These are phyloP conservation scores for Parastagonospora avenae DNA, from an alignment of 2,329 filamentous ascomycete genomes.

Conservation along the genomic window DNA sequence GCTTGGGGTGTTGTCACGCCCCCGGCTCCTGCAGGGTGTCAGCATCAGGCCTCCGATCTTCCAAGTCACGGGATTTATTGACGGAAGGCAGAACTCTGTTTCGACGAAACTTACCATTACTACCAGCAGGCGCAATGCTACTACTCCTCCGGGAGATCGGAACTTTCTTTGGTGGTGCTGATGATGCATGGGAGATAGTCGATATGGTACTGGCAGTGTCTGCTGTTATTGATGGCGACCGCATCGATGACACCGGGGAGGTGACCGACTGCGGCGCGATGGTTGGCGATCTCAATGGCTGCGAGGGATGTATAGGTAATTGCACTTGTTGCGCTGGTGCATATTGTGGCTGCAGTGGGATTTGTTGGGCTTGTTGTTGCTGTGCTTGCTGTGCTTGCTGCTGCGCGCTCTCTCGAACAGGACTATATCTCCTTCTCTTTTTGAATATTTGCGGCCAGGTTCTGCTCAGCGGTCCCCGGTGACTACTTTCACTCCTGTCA, in stretches of 20 bases:
- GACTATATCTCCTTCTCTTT: constrained; percentile 39
- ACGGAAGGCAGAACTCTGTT: too few species aligned
- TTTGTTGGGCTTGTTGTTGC: constrained; percentile 5
- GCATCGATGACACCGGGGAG: constrained; percentile 18
- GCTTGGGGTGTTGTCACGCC: constrained; percentile 34
- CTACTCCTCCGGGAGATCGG: constrained; percentile 29
- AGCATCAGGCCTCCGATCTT: background rate
- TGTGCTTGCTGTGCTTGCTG: constrained; percentile 20
- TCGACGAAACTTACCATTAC: constrained; percentile 20
- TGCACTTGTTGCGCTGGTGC: constrained; percentile 7
- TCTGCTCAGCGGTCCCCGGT: constrained; percentile 34
- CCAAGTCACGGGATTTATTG: constrained; percentile 7
- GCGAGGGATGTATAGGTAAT: constrained; percentile 21
- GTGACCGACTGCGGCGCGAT: constrained; percentile 13
- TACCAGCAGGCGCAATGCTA: constrained; percentile 26
- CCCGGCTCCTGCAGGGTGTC: constrained; percentile 19
- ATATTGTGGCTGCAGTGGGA: constrained; percentile 7
- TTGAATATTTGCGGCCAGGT: constrained; percentile 40
- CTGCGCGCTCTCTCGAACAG: constrained; percentile 31
- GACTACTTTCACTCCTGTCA: constrained; percentile 22
- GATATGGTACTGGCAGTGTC: constrained; percentile 32
- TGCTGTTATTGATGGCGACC: constrained; percentile 24
- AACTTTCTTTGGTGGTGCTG: constrained; percentile 27
- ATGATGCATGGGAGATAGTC: constrained; percentile 30
- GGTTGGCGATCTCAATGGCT: constrained; percentile 20